These are phyloP conservation scores for Backusella sp. DNA, from an alignment of 192 early-diverging fungal genomes.

Conservation along the genomic window DNA sequence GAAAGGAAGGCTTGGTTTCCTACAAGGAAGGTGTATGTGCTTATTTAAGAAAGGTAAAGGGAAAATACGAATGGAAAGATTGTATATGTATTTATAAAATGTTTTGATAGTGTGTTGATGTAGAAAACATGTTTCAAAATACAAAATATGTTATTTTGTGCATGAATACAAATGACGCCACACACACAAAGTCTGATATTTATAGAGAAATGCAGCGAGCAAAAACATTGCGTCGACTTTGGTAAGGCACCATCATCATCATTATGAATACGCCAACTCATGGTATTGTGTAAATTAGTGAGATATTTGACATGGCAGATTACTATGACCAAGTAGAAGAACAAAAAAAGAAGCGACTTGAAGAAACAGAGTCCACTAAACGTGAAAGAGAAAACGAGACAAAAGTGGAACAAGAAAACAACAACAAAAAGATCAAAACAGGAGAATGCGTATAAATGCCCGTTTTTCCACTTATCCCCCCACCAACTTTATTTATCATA, in stretches of 20 bases:
- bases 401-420: neutral
- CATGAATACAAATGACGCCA: slow-evolving; percentile 71
- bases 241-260: slow-evolving; percentile 34
- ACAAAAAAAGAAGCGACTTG: slow-evolving; percentile 11
- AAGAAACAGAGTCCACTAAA: neutral
- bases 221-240: slow-evolving; percentile 55
- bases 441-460: neutral
- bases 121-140: slow-evolving; percentile 77
- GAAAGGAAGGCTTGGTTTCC: slow-evolving; percentile 56
- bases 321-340: slow-evolving; percentile 19
- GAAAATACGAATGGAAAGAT: neutral
- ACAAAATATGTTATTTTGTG: slow-evolving; percentile 90
- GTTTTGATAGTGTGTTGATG: slow-evolving; percentile 52
- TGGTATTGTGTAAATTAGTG: slow-evolving; percentile 4
- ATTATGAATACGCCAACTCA: neutral
- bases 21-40: slow-evolving; percentile 56
- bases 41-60: slow-evolving; percentile 62
- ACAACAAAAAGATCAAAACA: slow-evolving; percentile 1
- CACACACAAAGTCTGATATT: slow-evolving; percentile 40
- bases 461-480: neutral
- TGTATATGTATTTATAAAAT: neutral
- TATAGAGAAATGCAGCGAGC: slow-evolving; percentile 47
- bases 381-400: slow-evolving; percentile 7
- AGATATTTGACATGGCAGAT: slow-evolving; percentile 20
- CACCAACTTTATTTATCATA: neutral